Evolutionary conservation across 768 basidiomycete genomes (phyloP).

Genomic region (Coprinopsis strossmayeri): DNA sequence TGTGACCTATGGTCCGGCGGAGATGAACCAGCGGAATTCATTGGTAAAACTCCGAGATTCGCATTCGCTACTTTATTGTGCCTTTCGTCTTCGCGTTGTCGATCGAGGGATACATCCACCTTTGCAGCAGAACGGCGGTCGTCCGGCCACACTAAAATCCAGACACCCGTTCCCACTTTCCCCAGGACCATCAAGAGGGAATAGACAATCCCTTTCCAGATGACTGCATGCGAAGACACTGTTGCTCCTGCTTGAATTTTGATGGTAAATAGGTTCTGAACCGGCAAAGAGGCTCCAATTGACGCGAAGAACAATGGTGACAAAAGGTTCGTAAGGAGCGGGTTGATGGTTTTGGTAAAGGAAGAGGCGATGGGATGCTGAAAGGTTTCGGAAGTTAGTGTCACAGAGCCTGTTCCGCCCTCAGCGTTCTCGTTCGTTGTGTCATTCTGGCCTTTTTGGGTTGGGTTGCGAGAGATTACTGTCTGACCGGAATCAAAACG

Average conservation of each 20-base stretch:
- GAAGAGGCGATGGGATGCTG: conserved; percentile 26
- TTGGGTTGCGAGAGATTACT: no score
- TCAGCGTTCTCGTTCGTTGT: no score
- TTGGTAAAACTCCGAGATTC: no score
- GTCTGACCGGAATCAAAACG: background rate
- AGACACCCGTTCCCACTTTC: conserved; percentile 44
- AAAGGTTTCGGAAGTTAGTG: background rate
- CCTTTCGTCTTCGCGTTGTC: no score
- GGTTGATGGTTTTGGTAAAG: conserved; percentile 17
- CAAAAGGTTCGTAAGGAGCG: conserved; percentile 19
- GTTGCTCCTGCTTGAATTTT: conserved; percentile 16
- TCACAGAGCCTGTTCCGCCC: no score
- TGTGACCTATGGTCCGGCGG: conserved; percentile 19
- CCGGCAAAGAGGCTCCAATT: conserved; percentile 52
- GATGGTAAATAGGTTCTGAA: conserved; percentile 33
- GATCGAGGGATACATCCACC: no score
- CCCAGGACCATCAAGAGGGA: conserved; percentile 49
- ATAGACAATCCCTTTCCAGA: conserved; percentile 53
- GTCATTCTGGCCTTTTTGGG: no score
- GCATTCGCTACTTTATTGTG: no score
- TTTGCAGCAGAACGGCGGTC: no score
- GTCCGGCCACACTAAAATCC: conserved; percentile 26
- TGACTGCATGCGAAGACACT: conserved; percentile 21
- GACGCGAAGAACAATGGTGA: conserved; percentile 64
- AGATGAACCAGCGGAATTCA: no score